These are phyloP conservation scores for Suillus ampliporus DNA, from an alignment of 768 basidiomycete species.

Conservation along the genomic window DNA sequence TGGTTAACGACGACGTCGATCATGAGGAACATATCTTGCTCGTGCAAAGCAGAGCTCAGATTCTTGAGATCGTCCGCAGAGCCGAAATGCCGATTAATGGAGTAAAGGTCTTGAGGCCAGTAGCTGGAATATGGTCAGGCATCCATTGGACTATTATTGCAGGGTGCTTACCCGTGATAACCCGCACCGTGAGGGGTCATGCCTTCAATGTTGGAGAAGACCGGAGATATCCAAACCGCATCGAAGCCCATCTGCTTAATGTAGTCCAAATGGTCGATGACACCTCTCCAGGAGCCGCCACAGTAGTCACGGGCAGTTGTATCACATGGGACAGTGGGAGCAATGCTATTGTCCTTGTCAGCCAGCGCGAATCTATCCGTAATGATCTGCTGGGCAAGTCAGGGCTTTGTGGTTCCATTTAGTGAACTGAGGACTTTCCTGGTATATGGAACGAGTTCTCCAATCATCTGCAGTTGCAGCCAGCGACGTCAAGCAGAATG, in stretches of 20 bases:
- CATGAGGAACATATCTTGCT: constrained; percentile 63
- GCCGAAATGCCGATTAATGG: constrained; percentile 61
- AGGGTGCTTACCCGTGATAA: constrained; percentile 53
- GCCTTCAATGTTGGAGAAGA: constrained; percentile 54
- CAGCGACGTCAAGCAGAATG: constrained; percentile 13
- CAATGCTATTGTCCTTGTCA: constrained; percentile 32
- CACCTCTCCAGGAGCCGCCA: constrained; percentile 60
- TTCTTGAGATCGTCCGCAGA: constrained; percentile 54
- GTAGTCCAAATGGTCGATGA: constrained; percentile 62
- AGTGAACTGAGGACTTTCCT: constrained; percentile 37
- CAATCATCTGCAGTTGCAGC: constrained; percentile 53
- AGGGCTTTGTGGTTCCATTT: neutral
- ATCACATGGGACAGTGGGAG: constrained; percentile 47
- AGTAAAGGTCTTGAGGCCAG: constrained; percentile 54
- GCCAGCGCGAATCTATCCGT: constrained; percentile 68
- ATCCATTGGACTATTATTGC: neutral
- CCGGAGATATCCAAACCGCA: constrained; percentile 63
- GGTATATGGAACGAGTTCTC: constrained; percentile 61
- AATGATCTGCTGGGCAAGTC: constrained; percentile 41
- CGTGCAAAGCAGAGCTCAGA: constrained; percentile 52
- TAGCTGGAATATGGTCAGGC: constrained; percentile 39
- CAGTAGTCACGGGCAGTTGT: constrained; percentile 55
- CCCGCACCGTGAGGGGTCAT: constrained; percentile 57
- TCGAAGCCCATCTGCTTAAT: constrained; percentile 69
- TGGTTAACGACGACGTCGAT: constrained; percentile 70